These are phyloP conservation scores for Cladophialophora immunda DNA, from an alignment of 2,329 filamentous ascomycete genomes.

Conservation along the genomic window DNA sequence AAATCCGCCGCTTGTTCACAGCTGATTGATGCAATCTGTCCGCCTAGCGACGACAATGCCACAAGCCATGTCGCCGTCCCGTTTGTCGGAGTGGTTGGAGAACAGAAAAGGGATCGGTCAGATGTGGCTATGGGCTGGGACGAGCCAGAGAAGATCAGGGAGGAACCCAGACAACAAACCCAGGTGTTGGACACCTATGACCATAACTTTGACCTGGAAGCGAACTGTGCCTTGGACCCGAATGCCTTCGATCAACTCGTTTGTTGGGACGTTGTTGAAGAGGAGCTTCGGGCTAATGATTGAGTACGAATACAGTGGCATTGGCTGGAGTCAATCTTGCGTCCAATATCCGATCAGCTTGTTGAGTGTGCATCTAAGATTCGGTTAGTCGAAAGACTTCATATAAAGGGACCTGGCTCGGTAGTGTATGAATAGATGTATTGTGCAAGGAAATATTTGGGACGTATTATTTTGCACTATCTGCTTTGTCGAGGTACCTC, in stretches of 20 bases:
- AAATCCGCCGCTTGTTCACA: slow-evolving; percentile 6
- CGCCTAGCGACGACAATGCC: neutral
- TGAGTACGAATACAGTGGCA: neutral
- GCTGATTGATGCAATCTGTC: slow-evolving; percentile 6
- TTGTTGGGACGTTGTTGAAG: slow-evolving; percentile 14
- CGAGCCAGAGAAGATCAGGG: neutral
- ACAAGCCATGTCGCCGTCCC: slow-evolving; percentile 11
- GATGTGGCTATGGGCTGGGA: slow-evolving; percentile 2
- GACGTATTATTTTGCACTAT: neutral
- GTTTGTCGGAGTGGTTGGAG: slow-evolving; percentile 18
- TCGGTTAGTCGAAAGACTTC: neutral
- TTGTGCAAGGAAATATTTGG: neutral
- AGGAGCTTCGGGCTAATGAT: slow-evolving; percentile 1
- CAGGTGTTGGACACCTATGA: neutral
- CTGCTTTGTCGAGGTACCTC: neutral
- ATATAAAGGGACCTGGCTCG: neutral
- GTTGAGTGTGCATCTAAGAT: neutral
- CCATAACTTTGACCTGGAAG: slow-evolving; percentile 8
- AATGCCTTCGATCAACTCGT: slow-evolving; percentile 20
- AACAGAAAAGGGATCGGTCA: slow-evolving; percentile 13
- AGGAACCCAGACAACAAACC: neutral
- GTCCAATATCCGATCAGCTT: neutral
- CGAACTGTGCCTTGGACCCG: neutral
- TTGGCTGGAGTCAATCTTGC: neutral
- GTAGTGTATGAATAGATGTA: neutral